Base-by-base conservation (phyloP, 768 basidiomycete species). In the Suillus ampliporus region DNA sequence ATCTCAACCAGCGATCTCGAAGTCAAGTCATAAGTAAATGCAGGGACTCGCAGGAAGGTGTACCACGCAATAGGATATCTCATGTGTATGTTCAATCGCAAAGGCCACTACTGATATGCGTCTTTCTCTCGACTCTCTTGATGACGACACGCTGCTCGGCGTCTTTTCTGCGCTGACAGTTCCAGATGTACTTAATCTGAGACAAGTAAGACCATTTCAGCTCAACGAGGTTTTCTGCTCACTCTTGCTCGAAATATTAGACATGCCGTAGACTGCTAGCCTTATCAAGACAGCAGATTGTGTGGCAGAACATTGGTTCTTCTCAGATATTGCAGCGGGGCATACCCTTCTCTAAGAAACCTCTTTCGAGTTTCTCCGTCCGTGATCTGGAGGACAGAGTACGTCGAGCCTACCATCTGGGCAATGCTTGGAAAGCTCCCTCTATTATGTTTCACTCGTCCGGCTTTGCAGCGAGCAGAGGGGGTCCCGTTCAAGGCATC, bases 241-340 rank as follows among this genome's bases (percentile, higher is more conserved):
- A 37, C 23, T 34, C 35, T 21, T 23, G 11, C 37, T 50, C 31
- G 15, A 34, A 51, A 57, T 34, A 14, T 44, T 43, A 89, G 86
- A 82, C 81, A 58, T 89, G 84, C 64, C 83, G 73, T 65, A 78
- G 79, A n/a, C 68, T 89, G 35, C 68, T 71, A 43, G 59, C 67
- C 11, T 62, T 87, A n/a, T 83, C 85, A 1, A 72, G 69, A 7
- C 75, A 84, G 28, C 83, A 81, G 51, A 79, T 83, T 61, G 80
- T 89, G 14, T 90, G 89, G 89, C 79, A 77, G 17, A 81, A 81
- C 48, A 83, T 81, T 19, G 84, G 81, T 67, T 67, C 65, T 19
- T 71, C 61, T 52, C 78, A 83, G 50, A 78, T 89, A 54, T 70
- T 86, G 3, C 61, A 67, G 8, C 72, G 71, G 26, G 82, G 82